phyloP scores from a whole-genome alignment of 306 rosid genomes.

The Boehmeria nivea region DNA sequence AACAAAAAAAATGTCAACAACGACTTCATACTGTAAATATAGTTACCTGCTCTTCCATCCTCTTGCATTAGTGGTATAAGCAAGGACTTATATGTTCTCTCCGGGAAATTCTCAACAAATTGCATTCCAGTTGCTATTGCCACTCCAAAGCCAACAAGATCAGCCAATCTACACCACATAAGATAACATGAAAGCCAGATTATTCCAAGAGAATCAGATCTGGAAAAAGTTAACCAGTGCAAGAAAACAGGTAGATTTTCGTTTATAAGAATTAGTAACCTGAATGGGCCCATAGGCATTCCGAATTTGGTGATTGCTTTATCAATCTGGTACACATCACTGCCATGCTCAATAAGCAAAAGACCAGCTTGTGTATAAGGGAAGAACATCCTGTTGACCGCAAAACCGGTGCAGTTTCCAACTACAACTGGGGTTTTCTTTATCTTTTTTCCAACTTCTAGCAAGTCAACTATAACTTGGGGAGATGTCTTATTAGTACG shows the following conservation, averaged over 20 bases:
- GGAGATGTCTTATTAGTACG: slow-evolving; percentile 78
- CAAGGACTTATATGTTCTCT: slow-evolving; percentile 75
- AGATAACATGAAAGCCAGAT: background rate
- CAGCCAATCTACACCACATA: slow-evolving; percentile 58
- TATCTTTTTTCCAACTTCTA: slow-evolving; percentile 75
- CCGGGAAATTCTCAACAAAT: slow-evolving; percentile 57
- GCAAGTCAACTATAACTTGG: slow-evolving; percentile 78
- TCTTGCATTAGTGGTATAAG: slow-evolving; percentile 81
- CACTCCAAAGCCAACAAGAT: slow-evolving; percentile 91
- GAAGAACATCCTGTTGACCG: slow-evolving; percentile 89
- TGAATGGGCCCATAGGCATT: slow-evolving; percentile 99
- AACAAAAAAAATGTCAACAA: background rate
- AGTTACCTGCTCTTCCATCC: slow-evolving; percentile 81
- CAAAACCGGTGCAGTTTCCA: slow-evolving; percentile 97
- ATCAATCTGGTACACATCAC: slow-evolving; percentile 80
- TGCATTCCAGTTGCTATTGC: slow-evolving; percentile 66
- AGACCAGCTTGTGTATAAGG: slow-evolving; percentile 82
- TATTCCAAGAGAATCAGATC: slow-evolving; percentile 6
- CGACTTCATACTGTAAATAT: background rate
- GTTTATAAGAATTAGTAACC: slow-evolving; percentile 39
- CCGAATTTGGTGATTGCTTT: slow-evolving; percentile 58
- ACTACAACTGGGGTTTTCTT: slow-evolving; percentile 94
- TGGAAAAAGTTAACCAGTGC: slow-evolving; percentile 8
- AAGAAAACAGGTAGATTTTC: slow-evolving; percentile 8
- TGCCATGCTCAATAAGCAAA: slow-evolving; percentile 79